Base-by-base conservation (phyloP, 768 basidiomycete species). In the Boletus reticuloceps region DNA sequence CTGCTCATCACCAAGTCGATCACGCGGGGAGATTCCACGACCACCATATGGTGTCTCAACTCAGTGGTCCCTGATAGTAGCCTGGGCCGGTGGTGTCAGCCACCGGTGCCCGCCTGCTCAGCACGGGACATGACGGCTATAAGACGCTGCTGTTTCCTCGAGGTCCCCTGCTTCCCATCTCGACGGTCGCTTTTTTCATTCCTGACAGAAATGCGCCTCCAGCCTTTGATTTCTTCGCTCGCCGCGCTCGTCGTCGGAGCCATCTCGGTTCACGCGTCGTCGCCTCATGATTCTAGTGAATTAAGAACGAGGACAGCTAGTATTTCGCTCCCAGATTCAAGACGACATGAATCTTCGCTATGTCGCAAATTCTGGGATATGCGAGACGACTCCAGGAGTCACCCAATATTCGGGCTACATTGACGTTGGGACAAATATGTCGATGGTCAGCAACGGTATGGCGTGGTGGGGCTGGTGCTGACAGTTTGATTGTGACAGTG, bases 311-410 rank as follows among this genome's bases (percentile, higher is more conserved):
- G 10, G 25, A n/a, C 54, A 46, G 7, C 1, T 41, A 10, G n/a
- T n/a, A 1, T 59, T 68, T 45, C 54, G n/a, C 13, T 70, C 62
- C 9, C 40, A 59, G 43, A 45, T 41, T n/a, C 59, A 62, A n/a
- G 38, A 57, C 3, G 67, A 69, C 41, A 63, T 64, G 12, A 63
- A 55, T 17, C 59, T 85, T 6, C 77, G 80, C 10, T 84, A 77
- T 66, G 75, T 85, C 17, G 69, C 74, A 5, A 75, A 86, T 59
- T 85, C 85, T 2, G 84, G 83, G 0, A 73, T 86, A 5, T 86
- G 85, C 59, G 85, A 88, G 64, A 85, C 84, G 10, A 85, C 85
- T 0, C 79, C 83, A 0, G 79, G 79, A 0, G 83, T 86, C 1
- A 66, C 69, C 17, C 84, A 85, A 59, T 73, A 82, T 39, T 85